Conservation (phyloP, 306 rosid genomes). For the Dalbergia cochinchinensis region DNA sequence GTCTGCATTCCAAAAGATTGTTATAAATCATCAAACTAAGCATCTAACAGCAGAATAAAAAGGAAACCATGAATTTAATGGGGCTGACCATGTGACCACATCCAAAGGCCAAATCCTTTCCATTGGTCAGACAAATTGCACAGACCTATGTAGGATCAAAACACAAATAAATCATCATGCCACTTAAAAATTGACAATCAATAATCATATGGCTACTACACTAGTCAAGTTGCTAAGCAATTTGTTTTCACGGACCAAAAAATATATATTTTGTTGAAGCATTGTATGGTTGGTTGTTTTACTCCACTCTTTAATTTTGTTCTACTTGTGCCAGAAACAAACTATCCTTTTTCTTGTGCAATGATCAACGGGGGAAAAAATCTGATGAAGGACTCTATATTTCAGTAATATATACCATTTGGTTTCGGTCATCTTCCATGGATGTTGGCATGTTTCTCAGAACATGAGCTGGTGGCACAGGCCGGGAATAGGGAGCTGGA, state of each 20-base stretch:
- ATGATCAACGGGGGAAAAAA: not conserved
- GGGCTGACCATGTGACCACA: slow-evolving; percentile 90
- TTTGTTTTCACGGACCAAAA: not conserved
- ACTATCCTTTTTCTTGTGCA: slow-evolving; percentile 9
- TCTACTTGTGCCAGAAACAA: not conserved
- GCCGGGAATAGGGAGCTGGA: slow-evolving; percentile 62
- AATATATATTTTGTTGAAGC: not conserved
- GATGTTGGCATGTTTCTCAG: slow-evolving; percentile 51
- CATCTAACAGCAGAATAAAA: not conserved
- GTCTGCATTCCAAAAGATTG: slow-evolving; percentile 60
- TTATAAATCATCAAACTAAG: slow-evolving; percentile 2
- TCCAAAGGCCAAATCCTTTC: slow-evolving; percentile 80
- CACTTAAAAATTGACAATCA: slow-evolving; percentile 9
- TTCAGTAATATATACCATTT: slow-evolving; percentile 54
- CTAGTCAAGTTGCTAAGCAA: not conserved
- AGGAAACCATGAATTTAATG: not conserved
- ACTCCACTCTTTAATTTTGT: not conserved
- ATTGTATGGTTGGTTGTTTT: not conserved
- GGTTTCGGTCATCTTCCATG: slow-evolving; percentile 54
- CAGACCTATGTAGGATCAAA: slow-evolving; percentile 60
- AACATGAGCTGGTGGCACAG: slow-evolving; percentile 46
- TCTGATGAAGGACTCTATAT: not conserved
- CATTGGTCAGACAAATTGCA: slow-evolving; percentile 78
- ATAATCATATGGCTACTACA: not conserved
- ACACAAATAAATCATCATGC: slow-evolving; percentile 20